Base-by-base conservation (phyloP, 2,329 filamentous ascomycete genomes). In the Immersiporthe knoxdaviesiana region DNA sequence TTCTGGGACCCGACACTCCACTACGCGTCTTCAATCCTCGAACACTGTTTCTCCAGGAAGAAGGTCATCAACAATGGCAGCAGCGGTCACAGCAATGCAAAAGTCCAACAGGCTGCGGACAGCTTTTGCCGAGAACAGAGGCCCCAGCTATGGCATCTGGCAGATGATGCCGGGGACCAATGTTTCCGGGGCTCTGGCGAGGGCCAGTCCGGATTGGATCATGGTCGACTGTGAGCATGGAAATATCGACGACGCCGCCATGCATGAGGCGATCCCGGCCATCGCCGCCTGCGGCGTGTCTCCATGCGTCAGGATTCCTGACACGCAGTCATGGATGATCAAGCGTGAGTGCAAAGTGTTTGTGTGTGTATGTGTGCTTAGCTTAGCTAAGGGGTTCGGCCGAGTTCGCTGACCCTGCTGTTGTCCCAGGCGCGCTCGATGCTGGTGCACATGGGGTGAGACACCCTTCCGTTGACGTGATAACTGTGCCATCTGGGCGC, bases 151-250 rank as follows among this genome's bases (percentile, higher is more conserved):
- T 73, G 88, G 88, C 3, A 81, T 85, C 66, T 90, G 87, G 88
- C 88, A 90, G 79, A 88, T 88, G 82, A 78, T 90, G 66, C 88
- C 88, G 0, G 86, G 87, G 0, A 81, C 84, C 59, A 89, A 90
- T 71, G 79, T 90, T 16, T 87, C 88, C 6, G 83, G 88, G 66
- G 78, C 84, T 24, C 80, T 92, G 62, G 89, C 90, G 1, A 81
- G 87, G 67, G 85, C 85, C 1, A 90, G 88, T 0, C 83, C 90
- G 1, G 90, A 92, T 75, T 91, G 90, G 84, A 86, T 92, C 12
- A 81, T 91, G 77, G 86, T 87, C 35, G 86, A 87, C 75, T 86
- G 85, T 74, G 85, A 86, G 70, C 86, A 88, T 75, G 86, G 86
- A 8, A 86, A 84, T 67, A 84, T 88, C 54, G 84, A 85, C 72